Percentiles rank a stretch among this genome's conserved stretches.
Evolutionary conservation across 1,284 basidiomycete species (phyloP).

Genomic region (Filobasidium uniguttulatum): DNA sequence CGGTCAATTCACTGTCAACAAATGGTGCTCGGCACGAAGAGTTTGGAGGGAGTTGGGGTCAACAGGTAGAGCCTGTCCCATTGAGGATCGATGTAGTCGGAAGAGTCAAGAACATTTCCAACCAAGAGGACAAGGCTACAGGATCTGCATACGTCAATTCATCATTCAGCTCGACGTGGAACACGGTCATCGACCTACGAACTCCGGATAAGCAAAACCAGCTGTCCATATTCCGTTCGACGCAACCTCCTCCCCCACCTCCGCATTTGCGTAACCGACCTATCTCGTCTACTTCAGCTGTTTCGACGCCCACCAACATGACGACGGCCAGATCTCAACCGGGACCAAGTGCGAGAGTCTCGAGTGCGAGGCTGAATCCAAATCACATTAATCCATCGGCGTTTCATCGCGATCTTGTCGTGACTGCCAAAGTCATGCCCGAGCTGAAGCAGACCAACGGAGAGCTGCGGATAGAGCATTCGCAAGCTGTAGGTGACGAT

Average conservation of each 20-base stretch:
- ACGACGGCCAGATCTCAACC: too few relatives aligned
- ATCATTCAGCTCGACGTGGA: slow-evolving; percentile 11
- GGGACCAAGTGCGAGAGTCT: too few relatives aligned
- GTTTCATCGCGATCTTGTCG: slow-evolving; percentile 12
- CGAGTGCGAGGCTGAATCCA: too few relatives aligned
- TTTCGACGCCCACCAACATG: too few relatives aligned
- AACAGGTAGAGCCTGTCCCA: not conserved
- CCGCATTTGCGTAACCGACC: too few relatives aligned
- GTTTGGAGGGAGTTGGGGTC: not conserved
- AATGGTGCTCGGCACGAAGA: slow-evolving; percentile 1
- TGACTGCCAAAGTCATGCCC: slow-evolving; percentile 8
- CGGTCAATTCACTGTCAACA: too few relatives aligned
- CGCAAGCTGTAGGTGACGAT: too few relatives aligned
- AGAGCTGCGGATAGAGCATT: too few relatives aligned
- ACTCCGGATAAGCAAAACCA: slow-evolving; percentile 3
- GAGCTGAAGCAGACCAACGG: too few relatives aligned
- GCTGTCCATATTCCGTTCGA: slow-evolving; percentile 2
- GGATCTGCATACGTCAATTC: not conserved
- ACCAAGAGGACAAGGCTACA: not conserved
- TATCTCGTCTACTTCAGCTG: too few relatives aligned
- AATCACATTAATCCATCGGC: too few relatives aligned
- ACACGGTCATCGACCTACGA: slow-evolving; percentile 10
- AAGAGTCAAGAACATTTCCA: not conserved
- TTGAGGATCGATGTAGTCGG: slow-evolving; percentile 11
- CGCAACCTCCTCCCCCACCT: too few relatives aligned